Conservation (phyloP, 2,329 filamentous ascomycete species). For the Sordariomycetes sp. region DNA sequence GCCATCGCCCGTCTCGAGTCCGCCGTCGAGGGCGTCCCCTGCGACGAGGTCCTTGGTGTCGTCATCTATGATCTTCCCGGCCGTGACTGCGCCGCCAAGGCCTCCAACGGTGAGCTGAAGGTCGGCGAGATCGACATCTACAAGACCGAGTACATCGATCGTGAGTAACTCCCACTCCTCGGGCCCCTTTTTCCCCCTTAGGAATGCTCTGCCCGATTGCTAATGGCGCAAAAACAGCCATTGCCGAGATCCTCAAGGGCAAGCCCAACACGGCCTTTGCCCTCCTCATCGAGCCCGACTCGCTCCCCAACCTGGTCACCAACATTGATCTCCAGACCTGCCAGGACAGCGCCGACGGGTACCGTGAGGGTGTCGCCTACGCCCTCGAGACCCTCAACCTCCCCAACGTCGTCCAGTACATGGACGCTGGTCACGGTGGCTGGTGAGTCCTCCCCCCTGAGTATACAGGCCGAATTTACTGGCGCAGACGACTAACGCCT, state of each 20-base stretch:
- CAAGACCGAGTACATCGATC: constrained; percentile 29
- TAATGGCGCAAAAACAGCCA: constrained; percentile 16
- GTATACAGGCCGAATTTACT: neutral
- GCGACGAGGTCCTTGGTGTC: constrained; percentile 28
- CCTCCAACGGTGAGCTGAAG: constrained; percentile 51
- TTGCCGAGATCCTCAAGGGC: constrained; percentile 37
- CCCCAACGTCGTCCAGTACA: constrained; percentile 51
- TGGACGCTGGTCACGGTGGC: constrained; percentile 53
- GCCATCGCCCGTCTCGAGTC: constrained; percentile 25
- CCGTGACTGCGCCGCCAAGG: constrained; percentile 51
- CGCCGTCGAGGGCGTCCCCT: constrained; percentile 22
- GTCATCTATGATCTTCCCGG: constrained; percentile 55
- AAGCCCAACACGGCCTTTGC: constrained; percentile 39
- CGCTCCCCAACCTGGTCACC: constrained; percentile 51
- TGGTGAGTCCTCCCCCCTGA: constrained; percentile 25
- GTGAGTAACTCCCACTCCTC: constrained; percentile 12
- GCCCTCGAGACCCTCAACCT: constrained; percentile 46
- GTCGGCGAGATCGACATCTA: constrained; percentile 37
- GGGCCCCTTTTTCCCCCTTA: neutral
- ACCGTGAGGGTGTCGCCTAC: constrained; percentile 44
- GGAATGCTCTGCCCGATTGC: neutral
- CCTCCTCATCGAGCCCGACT: constrained; percentile 46
- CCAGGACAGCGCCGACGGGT: constrained; percentile 38
- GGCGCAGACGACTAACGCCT: neutral
- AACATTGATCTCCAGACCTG: constrained; percentile 45